These are phyloP conservation scores for Claviceps fusiformis DNA, from an alignment of 2,329 filamentous ascomycete species.

Conservation along the genomic window DNA sequence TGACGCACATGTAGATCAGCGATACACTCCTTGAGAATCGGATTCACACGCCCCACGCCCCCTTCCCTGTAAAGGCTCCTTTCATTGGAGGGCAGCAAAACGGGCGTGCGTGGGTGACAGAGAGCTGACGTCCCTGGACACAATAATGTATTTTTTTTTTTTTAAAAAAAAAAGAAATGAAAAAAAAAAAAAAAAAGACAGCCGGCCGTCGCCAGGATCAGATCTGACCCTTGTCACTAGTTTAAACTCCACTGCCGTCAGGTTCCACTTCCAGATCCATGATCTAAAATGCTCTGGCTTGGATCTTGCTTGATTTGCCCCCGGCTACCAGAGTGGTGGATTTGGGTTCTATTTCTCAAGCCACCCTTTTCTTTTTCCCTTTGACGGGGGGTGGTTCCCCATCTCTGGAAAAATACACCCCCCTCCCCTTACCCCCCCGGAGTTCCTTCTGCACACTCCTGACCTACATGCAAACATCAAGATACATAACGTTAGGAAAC, in stretches of 20 bases:
- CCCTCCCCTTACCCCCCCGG: background rate
- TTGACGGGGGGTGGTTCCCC: constrained; percentile 12
- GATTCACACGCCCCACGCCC: background rate
- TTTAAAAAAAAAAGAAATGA: no score
- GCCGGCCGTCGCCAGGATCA: constrained; percentile 7
- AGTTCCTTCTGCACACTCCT: background rate
- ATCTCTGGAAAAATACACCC: constrained; percentile 15
- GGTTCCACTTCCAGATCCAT: constrained; percentile 26
- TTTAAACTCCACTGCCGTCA: constrained; percentile 11
- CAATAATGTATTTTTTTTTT: no score
- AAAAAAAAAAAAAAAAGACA: background rate
- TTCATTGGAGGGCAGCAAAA: background rate
- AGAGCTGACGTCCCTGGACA: background rate
- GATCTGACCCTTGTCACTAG: background rate
- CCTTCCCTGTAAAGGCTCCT: background rate
- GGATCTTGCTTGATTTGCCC: constrained; percentile 19
- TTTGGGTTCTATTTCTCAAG: constrained; percentile 21
- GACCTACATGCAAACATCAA: background rate
- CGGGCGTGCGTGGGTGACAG: background rate
- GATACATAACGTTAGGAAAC: constrained; percentile 16
- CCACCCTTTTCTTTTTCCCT: constrained; percentile 13
- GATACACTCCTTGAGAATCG: background rate
- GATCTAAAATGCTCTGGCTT: constrained; percentile 12
- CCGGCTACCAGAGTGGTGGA: constrained; percentile 13
- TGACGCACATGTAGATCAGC: constrained; percentile 4